Evolutionary conservation across 202 grass and related monocot genomes (phyloP).

Genomic region (Digitaria exilis): DNA sequence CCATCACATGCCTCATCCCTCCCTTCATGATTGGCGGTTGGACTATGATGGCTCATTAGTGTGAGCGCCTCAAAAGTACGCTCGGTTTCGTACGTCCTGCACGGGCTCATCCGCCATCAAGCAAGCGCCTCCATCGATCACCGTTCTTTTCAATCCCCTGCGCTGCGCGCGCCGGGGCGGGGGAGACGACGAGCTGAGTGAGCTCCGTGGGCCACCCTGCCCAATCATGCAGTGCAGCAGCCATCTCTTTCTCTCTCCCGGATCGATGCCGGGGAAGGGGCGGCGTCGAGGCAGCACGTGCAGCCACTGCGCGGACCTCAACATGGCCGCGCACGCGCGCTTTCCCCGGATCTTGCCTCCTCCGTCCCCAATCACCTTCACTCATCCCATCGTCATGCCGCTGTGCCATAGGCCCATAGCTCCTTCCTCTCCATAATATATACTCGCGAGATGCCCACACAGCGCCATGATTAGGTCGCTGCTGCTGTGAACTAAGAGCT

Average conservation of each 20-base stretch:
- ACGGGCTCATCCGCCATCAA: not conserved
- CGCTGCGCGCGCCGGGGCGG: no score
- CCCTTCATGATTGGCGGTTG: not conserved
- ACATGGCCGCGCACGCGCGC: constrained; percentile 45
- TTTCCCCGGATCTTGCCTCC: constrained; percentile 53
- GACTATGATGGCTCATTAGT: no score
- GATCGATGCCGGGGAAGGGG: not conserved
- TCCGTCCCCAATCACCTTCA: not conserved
- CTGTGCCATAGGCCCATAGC: not conserved
- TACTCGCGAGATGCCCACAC: constrained; percentile 8
- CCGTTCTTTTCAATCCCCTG: no score
- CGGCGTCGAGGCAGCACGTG: constrained; percentile 18
- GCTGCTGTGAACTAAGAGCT: not conserved
- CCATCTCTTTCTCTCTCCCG: not conserved
- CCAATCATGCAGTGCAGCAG: not conserved
- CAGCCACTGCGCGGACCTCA: constrained; percentile 37
- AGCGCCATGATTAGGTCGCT: constrained; percentile 25
- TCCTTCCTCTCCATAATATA: constrained; percentile 7
- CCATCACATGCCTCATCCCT: not conserved
- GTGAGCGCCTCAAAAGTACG: not conserved
- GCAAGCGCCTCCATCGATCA: no score
- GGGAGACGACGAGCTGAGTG: no score
- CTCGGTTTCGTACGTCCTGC: not conserved
- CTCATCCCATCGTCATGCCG: constrained; percentile 20
- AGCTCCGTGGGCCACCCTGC: not conserved